Base-by-base conservation (phyloP, 257 asterid genomes). In the Coffea canephora region DNA sequence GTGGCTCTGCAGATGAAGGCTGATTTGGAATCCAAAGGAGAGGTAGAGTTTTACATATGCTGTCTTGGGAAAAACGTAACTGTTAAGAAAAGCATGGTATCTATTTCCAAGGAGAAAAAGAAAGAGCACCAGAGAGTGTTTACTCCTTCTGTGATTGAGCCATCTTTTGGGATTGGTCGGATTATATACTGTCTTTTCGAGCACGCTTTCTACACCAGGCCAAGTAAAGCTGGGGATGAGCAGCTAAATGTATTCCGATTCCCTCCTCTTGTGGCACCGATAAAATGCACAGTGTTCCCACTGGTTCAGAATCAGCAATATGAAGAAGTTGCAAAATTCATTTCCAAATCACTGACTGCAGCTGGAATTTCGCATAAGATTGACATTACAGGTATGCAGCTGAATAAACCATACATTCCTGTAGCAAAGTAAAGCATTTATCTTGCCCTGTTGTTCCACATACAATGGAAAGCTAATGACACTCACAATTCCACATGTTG, bases 111-210 rank as follows among this genome's bases (percentile, higher is more conserved):
- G 69, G 93, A 90, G 84, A 87, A 71, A 78, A 91, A 86, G 80
- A 93, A 90, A 78, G 97, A 93, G 83, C 95, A 91, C 79, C 95
- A 91, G 76, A 88, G 92, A 82, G 93, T 88, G 74, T 93, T 93
- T 84, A 93, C 96, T 2, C 97, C 97, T 0, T 93, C 96, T 2
- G 96, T 93, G 66, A 93, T 93, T 57, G 97, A 91, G 69, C 97
- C 96, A n/a, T 93, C 96, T 16, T 93, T 93, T 80, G 96, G 97
- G 31, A 90, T 93, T 66, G 95, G 96, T 77, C 84, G 97, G 84
- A 93, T 93, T 46, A 91, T 93, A 74, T 93, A 93, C 82, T 93
- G 96, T 80, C 92, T 93, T 39, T 93, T 82, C 46, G 96, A 93
- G 80, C 97, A 93, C 80, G 87, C 93, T 18, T 93, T 93, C 78